Conservation (phyloP, 2,329 filamentous ascomycete genomes). For the Coniella vitis region DNA sequence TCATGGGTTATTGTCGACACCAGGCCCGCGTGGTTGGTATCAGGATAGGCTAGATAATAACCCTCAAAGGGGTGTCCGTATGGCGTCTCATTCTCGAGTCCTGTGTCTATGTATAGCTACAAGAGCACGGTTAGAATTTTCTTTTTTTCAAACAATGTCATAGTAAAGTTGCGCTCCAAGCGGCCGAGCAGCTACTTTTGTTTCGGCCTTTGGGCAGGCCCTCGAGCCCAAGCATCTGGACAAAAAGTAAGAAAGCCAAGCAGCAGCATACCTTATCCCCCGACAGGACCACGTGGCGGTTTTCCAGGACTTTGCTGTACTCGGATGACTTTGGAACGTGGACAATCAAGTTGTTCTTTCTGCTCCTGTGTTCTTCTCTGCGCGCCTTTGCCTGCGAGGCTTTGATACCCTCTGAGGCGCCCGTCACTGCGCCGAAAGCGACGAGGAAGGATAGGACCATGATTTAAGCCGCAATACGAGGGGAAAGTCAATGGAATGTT, state of each 20-base stretch:
- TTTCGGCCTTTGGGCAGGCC: too few relatives aligned
- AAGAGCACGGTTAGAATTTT: constrained; percentile 7
- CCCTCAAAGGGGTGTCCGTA: constrained; percentile 47
- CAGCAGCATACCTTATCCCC: constrained; percentile 35
- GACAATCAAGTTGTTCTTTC: constrained; percentile 40
- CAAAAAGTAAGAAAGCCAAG: too few relatives aligned
- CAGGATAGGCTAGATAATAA: constrained; percentile 52
- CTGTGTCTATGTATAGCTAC: constrained; percentile 42
- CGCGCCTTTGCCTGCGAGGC: constrained; percentile 37
- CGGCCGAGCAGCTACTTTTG: neutral
- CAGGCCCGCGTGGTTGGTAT: constrained; percentile 36
- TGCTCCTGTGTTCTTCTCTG: constrained; percentile 38
- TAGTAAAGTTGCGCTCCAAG: neutral
- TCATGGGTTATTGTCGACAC: constrained; percentile 42
- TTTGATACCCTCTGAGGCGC: constrained; percentile 39
- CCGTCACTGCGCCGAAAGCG: constrained; percentile 36
- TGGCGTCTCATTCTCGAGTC: constrained; percentile 19
- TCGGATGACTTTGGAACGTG: constrained; percentile 39
- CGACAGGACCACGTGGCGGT: constrained; percentile 36
- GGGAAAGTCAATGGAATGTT: too few relatives aligned
- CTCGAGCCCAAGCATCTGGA: too few relatives aligned
- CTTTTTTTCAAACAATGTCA: neutral
- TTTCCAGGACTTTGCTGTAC: constrained; percentile 34
- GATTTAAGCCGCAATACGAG: neutral
- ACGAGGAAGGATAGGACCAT: constrained; percentile 28